Percentiles rank a stretch among this genome's conserved stretches.
Evolutionary conservation across 2,329 filamentous ascomycete genomes (phyloP).

Genomic region (Neofusicoccum ribis): DNA sequence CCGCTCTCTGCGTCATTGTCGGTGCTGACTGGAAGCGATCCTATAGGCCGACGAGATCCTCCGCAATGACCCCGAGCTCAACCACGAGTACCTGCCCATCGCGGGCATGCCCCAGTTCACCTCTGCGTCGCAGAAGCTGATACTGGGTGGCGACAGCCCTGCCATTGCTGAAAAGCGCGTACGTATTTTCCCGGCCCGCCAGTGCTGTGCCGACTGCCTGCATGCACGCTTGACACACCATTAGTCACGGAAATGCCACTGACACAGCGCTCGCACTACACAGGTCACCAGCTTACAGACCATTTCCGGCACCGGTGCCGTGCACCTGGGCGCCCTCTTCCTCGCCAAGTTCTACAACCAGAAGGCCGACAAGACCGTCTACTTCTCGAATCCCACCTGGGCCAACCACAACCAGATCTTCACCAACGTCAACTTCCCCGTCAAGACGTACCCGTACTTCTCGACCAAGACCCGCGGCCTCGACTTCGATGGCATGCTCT

Average conservation of each 20-base stretch:
- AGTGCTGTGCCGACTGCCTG: background rate
- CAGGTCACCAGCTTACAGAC: constrained; percentile 79
- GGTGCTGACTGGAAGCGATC: constrained; percentile 19
- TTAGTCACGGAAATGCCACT: constrained; percentile 17
- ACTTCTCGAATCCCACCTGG: constrained; percentile 95
- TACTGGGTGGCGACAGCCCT: constrained; percentile 76
- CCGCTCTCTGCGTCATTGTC: background rate
- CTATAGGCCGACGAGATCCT: constrained; percentile 84
- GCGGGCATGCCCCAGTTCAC: constrained; percentile 85
- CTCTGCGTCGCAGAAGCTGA: constrained; percentile 84
- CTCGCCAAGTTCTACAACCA: constrained; percentile 82
- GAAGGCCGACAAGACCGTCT: constrained; percentile 69
- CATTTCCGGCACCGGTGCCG: constrained; percentile 94
- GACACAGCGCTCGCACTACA: background rate
- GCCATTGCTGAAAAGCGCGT: constrained; percentile 82
- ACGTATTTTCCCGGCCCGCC: constrained; percentile 27
- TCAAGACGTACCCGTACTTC: constrained; percentile 92
- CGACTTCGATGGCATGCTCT: constrained; percentile 86
- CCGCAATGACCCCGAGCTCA: constrained; percentile 82
- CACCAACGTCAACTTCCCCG: constrained; percentile 76
- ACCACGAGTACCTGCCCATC: constrained; percentile 98
- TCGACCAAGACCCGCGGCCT: constrained; percentile 83
- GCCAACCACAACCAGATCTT: constrained; percentile 99
- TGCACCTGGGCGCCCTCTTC: constrained; percentile 92
- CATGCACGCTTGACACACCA: background rate